Evolutionary conservation across 345 rosid genomes (phyloP).

Genomic region (Acer yangbiense): DNA sequence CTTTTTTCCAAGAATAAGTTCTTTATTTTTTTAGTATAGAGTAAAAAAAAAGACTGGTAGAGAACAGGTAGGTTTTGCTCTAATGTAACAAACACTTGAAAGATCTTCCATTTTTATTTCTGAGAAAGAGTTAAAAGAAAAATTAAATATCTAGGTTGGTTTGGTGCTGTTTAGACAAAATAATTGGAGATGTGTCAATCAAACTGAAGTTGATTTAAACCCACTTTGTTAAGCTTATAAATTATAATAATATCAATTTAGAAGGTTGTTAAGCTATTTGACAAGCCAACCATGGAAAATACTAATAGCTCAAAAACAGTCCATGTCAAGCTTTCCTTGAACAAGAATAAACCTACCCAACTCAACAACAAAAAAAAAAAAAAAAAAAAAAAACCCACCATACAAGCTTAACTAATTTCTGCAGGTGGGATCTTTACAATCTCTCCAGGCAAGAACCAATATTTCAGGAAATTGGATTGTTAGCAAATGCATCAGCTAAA

Average conservation of each 20-base stretch:
- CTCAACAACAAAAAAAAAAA: no score
- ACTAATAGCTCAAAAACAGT: background rate
- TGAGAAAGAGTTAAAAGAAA: background rate
- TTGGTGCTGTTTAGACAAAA: background rate
- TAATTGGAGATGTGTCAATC: constrained; percentile 12
- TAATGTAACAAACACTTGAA: background rate
- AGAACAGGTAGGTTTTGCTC: constrained; percentile 1
- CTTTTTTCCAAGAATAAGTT: constrained; percentile 22
- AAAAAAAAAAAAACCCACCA: background rate
- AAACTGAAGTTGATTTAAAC: constrained; percentile 17
- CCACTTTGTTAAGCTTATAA: background rate
- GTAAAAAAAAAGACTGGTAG: background rate
- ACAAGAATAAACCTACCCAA: background rate
- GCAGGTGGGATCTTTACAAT: background rate
- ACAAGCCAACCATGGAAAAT: constrained; percentile 21
- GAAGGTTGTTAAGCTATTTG: constrained; percentile 21
- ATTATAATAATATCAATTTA: background rate
- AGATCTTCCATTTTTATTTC: background rate
- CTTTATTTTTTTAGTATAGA: background rate
- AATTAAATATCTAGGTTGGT: background rate
- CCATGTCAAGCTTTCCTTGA: constrained; percentile 2
- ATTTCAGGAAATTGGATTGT: constrained; percentile 6
- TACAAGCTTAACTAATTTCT: background rate
- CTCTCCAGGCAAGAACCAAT: constrained; percentile 5
- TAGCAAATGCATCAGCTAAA: background rate